Evolutionary conservation across 31 red algal species (phyloP).

Genomic region (Odonthalia washingtoniensis): DNA sequence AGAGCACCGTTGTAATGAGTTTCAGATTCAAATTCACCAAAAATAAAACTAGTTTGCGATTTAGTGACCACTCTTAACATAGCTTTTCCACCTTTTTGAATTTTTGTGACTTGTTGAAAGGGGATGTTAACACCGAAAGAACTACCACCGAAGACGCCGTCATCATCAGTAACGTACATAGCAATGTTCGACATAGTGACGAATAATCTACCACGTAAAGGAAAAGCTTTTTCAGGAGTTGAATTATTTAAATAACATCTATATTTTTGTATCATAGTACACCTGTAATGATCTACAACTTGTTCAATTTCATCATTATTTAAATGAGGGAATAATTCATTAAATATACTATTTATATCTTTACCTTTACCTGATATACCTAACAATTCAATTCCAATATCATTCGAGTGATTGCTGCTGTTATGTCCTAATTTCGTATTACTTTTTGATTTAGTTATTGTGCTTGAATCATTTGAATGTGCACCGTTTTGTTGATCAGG

Average conservation of each 20-base stretch:
- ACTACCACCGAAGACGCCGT: conserved; percentile 41
- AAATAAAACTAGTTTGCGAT: conserved; percentile 63
- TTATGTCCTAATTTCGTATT: not conserved
- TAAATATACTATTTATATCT: conserved; percentile 41
- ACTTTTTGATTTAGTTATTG: too few species aligned
- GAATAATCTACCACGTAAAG: conserved; percentile 54
- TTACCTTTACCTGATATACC: not conserved
- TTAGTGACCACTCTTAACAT: conserved; percentile 69
- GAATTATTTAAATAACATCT: conserved; percentile 75
- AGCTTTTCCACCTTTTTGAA: conserved; percentile 69
- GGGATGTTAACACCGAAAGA: conserved; percentile 59
- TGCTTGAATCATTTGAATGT: not conserved
- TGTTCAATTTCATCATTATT: conserved; percentile 48
- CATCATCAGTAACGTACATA: conserved; percentile 58
- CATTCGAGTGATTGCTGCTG: conserved; percentile 23
- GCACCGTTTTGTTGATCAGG: not conserved
- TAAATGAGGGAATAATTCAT: conserved; percentile 55
- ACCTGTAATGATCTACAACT: conserved; percentile 76
- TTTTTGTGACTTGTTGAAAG: conserved; percentile 60
- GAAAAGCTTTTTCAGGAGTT: conserved; percentile 67
- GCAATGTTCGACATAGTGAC: conserved; percentile 62
- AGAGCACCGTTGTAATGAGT: conserved; percentile 67
- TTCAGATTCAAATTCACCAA: conserved; percentile 71
- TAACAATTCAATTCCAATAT: conserved; percentile 11
- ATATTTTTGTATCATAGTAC: conserved; percentile 79